phyloP scores from a whole-genome alignment of 169 alveolate genomes.

The Plasmodium gaboni region DNA sequence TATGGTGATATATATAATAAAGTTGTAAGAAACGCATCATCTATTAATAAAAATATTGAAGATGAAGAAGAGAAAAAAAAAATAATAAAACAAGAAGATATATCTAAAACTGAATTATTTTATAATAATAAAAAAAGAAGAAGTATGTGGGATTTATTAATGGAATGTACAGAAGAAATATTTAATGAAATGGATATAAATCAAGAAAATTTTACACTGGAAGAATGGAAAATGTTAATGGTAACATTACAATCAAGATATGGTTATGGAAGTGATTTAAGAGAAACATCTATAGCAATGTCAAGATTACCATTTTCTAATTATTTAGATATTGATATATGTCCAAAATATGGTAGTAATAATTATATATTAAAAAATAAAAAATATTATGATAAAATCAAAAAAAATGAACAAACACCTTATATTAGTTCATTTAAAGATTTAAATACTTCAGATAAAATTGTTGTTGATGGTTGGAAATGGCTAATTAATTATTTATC shows the following conservation, averaged over 20 bases:
- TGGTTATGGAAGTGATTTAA: constrained; percentile 75
- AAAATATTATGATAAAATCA: constrained; percentile 64
- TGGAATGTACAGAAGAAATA: constrained; percentile 79
- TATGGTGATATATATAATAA: constrained; percentile 56
- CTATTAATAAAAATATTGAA: too few relatives aligned
- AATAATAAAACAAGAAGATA: constrained; percentile 1
- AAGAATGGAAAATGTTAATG: constrained; percentile 76
- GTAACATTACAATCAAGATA: constrained; percentile 73
- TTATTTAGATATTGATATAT: constrained; percentile 48
- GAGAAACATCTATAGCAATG: constrained; percentile 74
- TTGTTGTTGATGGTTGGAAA: constrained; percentile 87
- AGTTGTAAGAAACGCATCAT: constrained; percentile 42
- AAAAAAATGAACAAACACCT: constrained; percentile 66
- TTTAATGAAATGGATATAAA: constrained; percentile 74
- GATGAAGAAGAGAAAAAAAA: background rate
- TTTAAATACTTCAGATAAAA: constrained; percentile 78
- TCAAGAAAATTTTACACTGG: constrained; percentile 41
- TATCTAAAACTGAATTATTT: constrained; percentile 29
- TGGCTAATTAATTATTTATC: constrained; percentile 81
- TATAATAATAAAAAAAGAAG: constrained; percentile 65
- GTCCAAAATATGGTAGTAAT: constrained; percentile 55
- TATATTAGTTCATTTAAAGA: constrained; percentile 68
- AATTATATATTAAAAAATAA: constrained; percentile 38
- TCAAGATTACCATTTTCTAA: constrained; percentile 40
- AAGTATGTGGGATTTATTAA: constrained; percentile 84